Conservation (phyloP, 192 early-diverging fungal species). For the Spinellus fusiger region DNA sequence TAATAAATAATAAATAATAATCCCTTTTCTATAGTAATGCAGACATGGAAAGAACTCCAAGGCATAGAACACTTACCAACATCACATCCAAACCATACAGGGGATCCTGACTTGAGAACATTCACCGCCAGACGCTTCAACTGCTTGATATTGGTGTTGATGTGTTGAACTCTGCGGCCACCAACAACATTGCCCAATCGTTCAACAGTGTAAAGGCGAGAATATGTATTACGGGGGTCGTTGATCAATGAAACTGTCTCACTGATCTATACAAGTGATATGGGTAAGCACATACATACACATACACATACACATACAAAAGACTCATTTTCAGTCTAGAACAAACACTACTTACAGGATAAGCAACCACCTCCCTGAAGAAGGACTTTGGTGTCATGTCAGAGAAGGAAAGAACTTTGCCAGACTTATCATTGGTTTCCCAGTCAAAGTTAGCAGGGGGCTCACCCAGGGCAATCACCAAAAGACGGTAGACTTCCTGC, state of each 20-base stretch:
- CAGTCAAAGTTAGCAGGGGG: constrained; percentile 65
- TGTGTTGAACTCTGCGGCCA: constrained; percentile 58
- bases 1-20: no score
- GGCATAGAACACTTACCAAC: constrained; percentile 36
- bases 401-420: constrained; percentile 49
- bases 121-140: constrained; percentile 56
- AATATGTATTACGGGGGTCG: constrained; percentile 63
- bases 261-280: constrained; percentile 36
- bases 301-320: not conserved
- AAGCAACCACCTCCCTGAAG: constrained; percentile 54
- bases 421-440: constrained; percentile 66
- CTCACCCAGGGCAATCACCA: constrained; percentile 66
- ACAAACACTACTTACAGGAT: constrained; percentile 31
- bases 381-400: constrained; percentile 58
- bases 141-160: constrained; percentile 51
- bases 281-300: not conserved
- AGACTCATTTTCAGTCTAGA: no score
- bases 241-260: constrained; percentile 65
- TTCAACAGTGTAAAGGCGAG: constrained; percentile 62
- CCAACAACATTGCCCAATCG: constrained; percentile 69
- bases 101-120: constrained; percentile 52
- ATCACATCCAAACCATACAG: constrained; percentile 77
- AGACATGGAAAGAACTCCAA: no score
- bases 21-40: no score
- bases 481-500: constrained; percentile 61